Conservation (phyloP, 208 protist species). For the Novymonas esmeraldas region DNA sequence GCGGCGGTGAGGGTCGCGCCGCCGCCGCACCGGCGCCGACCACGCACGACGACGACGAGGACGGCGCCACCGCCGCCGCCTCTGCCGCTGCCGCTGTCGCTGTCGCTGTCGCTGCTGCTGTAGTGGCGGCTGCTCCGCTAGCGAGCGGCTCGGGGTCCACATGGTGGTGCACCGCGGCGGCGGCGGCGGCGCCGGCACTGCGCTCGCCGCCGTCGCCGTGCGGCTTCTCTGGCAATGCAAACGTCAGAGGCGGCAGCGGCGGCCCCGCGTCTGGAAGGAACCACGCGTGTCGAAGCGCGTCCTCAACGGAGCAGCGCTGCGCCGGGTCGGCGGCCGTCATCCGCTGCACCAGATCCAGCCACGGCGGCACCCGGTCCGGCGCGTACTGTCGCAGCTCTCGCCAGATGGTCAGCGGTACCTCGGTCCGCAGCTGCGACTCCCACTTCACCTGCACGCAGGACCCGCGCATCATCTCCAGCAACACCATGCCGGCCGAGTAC, state of each 20-base stretch:
- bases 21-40: not conserved
- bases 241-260: constrained; percentile 25
- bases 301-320: constrained; percentile 53
- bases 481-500: constrained; percentile 76
- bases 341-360: constrained; percentile 57
- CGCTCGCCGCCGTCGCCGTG: not conserved
- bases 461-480: constrained; percentile 80
- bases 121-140: too few species aligned
- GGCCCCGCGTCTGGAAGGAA: constrained; percentile 27
- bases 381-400: constrained; percentile 24
- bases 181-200: not conserved
- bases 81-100: too few species aligned
- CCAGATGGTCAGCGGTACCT: constrained; percentile 34
- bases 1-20: not conserved
- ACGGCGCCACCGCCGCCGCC: too few species aligned
- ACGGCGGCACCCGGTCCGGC: constrained; percentile 21
- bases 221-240: constrained; percentile 15
- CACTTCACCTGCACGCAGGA: constrained; percentile 43
- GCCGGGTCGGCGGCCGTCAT: constrained; percentile 68
- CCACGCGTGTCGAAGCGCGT: constrained; percentile 71
- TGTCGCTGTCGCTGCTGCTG: too few species aligned
- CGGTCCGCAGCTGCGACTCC: constrained; percentile 31
- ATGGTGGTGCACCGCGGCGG: not conserved
- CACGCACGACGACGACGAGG: too few species aligned
- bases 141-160: too few species aligned